A percentile compares a stretch with the other conserved stretches of the same genome.
phyloP scores from a whole-genome alignment of 441 rosid genomes.

The Isatis lusitanica region DNA sequence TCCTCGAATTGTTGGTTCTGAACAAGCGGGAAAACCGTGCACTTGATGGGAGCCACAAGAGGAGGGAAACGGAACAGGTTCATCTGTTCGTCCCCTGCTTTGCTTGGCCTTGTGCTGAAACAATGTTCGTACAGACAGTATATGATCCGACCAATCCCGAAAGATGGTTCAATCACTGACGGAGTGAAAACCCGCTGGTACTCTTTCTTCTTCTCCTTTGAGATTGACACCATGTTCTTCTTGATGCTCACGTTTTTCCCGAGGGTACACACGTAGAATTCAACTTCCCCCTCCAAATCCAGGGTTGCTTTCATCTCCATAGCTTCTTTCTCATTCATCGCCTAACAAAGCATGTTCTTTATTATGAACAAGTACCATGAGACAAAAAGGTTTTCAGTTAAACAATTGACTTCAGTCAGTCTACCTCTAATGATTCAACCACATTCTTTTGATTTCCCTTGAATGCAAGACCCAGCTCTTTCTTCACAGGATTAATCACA shows the following conservation, averaged over 20 bases:
- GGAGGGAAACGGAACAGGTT: slow-evolving; percentile 58
- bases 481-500: slow-evolving; percentile 49
- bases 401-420: neutral
- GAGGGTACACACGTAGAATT: slow-evolving; percentile 44
- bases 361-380: neutral
- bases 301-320: slow-evolving; percentile 50
- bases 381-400: neutral
- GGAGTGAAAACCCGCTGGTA: slow-evolving; percentile 59
- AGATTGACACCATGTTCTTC: slow-evolving; percentile 53
- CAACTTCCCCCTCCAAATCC: slow-evolving; percentile 52
- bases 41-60: slow-evolving; percentile 54
- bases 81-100: slow-evolving; percentile 55
- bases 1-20: slow-evolving; percentile 51
- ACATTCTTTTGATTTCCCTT: slow-evolving; percentile 53
- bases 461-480: slow-evolving; percentile 56
- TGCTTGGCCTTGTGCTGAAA: slow-evolving; percentile 52
- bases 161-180: slow-evolving; percentile 61
- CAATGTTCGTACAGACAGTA: slow-evolving; percentile 56
- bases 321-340: slow-evolving; percentile 53
- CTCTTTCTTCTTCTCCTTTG: slow-evolving; percentile 54
- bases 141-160: slow-evolving; percentile 56
- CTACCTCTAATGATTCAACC: slow-evolving; percentile 55
- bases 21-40: slow-evolving; percentile 60
- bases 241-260: slow-evolving; percentile 38
- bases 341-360: slow-evolving; percentile 25